These are phyloP conservation scores for Termitomyces titanicus DNA, from an alignment of 768 basidiomycete genomes.

Conservation along the genomic window DNA sequence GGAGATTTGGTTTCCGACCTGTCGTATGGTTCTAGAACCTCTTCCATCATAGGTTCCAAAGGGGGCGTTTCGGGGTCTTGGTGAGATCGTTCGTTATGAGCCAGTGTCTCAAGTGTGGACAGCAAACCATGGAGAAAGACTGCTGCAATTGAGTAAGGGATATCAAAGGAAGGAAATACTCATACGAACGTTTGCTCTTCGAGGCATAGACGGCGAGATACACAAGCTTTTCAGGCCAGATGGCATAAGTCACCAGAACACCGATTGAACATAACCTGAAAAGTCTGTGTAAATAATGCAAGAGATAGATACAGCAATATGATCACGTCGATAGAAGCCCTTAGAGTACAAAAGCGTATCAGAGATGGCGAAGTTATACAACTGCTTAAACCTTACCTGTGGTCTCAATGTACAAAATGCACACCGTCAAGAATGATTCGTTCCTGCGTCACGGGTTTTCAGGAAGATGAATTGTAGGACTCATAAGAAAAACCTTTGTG, in stretches of 20 bases:
- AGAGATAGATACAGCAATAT: not conserved
- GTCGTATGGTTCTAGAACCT: not conserved
- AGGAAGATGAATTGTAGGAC: not conserved
- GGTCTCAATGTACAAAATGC: constrained; percentile 4
- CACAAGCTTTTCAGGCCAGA: constrained; percentile 7
- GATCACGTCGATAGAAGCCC: constrained; percentile 2
- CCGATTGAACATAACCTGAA: constrained; percentile 7
- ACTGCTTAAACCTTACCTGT: not conserved
- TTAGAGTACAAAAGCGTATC: not conserved
- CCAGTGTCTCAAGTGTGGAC: not conserved
- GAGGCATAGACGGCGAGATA: constrained; percentile 10
- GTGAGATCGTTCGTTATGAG: not conserved
- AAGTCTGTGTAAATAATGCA: not conserved
- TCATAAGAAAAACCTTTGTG: not conserved
- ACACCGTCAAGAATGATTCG: constrained; percentile 2
- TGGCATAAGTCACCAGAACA: constrained; percentile 5
- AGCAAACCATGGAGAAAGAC: constrained; percentile 8
- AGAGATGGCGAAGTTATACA: not conserved
- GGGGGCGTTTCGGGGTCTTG: not conserved
- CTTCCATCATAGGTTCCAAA: not conserved
- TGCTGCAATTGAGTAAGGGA: not conserved
- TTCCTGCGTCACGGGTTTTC: not conserved
- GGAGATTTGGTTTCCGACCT: not conserved
- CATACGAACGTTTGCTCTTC: constrained; percentile 5
- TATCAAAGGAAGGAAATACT: not conserved